Evolutionary conservation across 768 basidiomycete genomes (phyloP), one percentile per base, ranked within the genome.

Genomic region (Pleurotus salmoneostramineus): DNA sequence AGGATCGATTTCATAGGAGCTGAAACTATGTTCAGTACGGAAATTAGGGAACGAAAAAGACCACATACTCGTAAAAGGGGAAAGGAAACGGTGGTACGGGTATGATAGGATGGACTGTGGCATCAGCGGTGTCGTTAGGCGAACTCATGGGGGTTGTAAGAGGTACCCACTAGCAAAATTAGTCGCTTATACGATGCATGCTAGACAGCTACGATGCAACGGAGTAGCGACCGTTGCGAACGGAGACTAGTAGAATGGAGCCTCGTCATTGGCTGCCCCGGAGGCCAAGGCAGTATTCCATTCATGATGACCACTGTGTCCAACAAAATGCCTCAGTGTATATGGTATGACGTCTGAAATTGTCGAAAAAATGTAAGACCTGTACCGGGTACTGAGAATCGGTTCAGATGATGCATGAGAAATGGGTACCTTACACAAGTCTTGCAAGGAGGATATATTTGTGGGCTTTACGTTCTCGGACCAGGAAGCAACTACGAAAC

Each of bases 1-100:
- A 0, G 92, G 92, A 66, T 93, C 92, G 57, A 80, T 80, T 34
- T 77, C 75, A 68, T 93, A 92, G 1, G 90, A 90, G 66, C 91
- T 91, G 57, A 12, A 42, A 6, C 56, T 10, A n/a, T n/a, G n/a
- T 40, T 40, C 49, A 56, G 47, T 36, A 47, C 35, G 50, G 44
- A 33, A 33, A 43, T 3, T 12, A 34, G 35, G 32, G 34, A 27
- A 15, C 15, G 15, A 15, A n/a, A 5, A 49, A 50, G 36, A 17
- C 6, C 12, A 46, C 12, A 46, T 64, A 90, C 87, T 91, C 78
- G 77, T 91, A 90, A 46, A 81, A 77, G 61, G 83, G 83, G 47
- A 90, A 71, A 56, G 78, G 74, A 1, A 68, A 44, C 21, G 21
- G 21, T 27, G 21, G 21, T 27, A 27, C 21, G 3, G 89, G 89